Percentiles rank a stretch among this genome's conserved stretches.
Conservation (phyloP, 1,139 yeast genomes). For the Yamadazyma jaroonii region DNA sequence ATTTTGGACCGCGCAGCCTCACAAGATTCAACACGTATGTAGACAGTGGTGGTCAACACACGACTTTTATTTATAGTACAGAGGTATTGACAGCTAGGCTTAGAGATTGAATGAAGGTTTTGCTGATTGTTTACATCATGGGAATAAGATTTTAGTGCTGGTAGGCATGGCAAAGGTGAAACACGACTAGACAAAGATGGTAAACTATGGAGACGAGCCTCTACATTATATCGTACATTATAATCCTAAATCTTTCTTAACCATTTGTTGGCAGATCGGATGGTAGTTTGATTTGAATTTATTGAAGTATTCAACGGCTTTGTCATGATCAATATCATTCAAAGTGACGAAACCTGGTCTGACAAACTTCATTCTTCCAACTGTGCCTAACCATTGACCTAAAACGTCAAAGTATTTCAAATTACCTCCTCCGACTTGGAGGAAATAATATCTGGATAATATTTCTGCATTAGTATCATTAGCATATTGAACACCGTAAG, state of each 20-base stretch:
- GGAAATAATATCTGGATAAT: constrained; percentile 70
- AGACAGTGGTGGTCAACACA: no score
- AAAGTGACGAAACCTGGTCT: constrained; percentile 78
- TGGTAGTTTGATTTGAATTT: constrained; percentile 63
- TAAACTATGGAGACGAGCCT: no score
- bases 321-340: constrained; percentile 57
- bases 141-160: no score
- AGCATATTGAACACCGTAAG: constrained; percentile 43
- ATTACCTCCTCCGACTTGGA: constrained; percentile 50
- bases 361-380: constrained; percentile 93
- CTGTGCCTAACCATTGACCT: constrained; percentile 85
- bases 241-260: constrained; percentile 64
- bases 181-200: no score
- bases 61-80: no score
- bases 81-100: no score
- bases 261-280: constrained; percentile 81
- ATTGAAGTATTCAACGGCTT: constrained; percentile 66
- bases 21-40: neutral
- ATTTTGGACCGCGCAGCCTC: neutral
- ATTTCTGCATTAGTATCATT: constrained; percentile 75
- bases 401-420: constrained; percentile 42
- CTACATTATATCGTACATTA: constrained; percentile 1
- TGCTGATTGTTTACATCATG: no score
- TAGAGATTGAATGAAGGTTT: no score
- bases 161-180: no score